Conservation (phyloP, 768 basidiomycete species). For the Tricholoma hemisulphureum region DNA sequence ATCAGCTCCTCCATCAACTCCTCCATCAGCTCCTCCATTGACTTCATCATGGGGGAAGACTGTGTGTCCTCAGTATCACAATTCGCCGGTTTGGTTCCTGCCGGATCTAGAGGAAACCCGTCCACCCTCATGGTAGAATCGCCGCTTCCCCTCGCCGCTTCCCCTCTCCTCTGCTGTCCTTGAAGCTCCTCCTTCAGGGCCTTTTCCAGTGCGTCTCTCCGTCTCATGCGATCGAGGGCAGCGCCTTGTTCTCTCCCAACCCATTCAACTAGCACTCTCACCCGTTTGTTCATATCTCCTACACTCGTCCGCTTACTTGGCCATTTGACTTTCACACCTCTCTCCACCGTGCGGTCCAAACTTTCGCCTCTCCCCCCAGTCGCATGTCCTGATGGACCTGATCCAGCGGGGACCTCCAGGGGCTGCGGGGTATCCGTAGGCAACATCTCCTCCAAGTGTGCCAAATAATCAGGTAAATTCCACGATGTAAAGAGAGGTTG, state of each 20-base stretch:
- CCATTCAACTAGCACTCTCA: conserved; percentile 87
- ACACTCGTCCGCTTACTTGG: conserved; percentile 93
- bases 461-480: conserved; percentile 91
- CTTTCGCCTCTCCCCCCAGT: conserved; percentile 48
- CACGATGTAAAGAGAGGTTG: conserved; percentile 81
- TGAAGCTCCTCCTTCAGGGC: conserved; percentile 39
- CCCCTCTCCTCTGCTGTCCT: conserved; percentile 2
- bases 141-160: conserved; percentile 1
- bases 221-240: conserved; percentile 66
- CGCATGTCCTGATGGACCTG: conserved; percentile 9
- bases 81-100: not conserved
- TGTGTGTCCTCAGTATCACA: conserved; percentile 13
- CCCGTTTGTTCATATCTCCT: conserved; percentile 97
- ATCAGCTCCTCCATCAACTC: conserved; percentile 89
- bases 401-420: conserved; percentile 63
- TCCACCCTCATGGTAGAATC: conserved; percentile 19
- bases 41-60: conserved; percentile 59
- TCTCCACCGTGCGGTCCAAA: conserved; percentile 61
- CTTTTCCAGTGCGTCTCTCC: conserved; percentile 65
- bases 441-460: conserved; percentile 80
- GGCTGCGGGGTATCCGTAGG: conserved; percentile 75
- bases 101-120: not conserved
- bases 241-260: conserved; percentile 86
- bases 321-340: conserved; percentile 89
- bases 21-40: conserved; percentile 93